phyloP scores from a whole-genome alignment of 2,329 filamentous ascomycete species.

The Pseudocercospora macadamiae region DNA sequence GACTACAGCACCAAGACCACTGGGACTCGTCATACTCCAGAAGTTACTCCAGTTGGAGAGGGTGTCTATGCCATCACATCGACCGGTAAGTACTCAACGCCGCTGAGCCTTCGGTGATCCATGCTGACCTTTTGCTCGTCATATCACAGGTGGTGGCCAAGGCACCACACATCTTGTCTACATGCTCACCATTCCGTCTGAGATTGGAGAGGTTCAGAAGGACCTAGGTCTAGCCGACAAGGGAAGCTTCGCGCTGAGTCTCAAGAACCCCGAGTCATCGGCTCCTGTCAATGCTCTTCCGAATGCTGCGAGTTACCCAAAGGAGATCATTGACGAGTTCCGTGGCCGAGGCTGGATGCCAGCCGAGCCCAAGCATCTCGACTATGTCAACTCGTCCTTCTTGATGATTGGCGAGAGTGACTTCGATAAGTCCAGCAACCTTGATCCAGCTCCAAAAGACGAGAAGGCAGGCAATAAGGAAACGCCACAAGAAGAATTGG shows the following conservation, averaged over 20 bases:
- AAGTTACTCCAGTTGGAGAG: constrained; percentile 76
- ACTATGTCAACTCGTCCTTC: constrained; percentile 75
- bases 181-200: constrained; percentile 71
- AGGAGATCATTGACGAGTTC: constrained; percentile 76
- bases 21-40: constrained; percentile 68
- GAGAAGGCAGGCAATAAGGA: constrained; percentile 60
- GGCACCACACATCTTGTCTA: constrained; percentile 73
- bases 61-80: constrained; percentile 82
- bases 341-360: constrained; percentile 73
- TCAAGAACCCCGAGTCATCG: constrained; percentile 75
- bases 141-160: constrained; percentile 60
- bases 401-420: constrained; percentile 72
- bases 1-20: constrained; percentile 77
- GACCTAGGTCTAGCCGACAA: constrained; percentile 72
- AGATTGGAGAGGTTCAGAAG: constrained; percentile 71
- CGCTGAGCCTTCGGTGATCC: too few species aligned
- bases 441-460: constrained; percentile 60
- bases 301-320: constrained; percentile 68
- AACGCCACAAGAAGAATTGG: constrained; percentile 69
- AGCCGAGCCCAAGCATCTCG: constrained; percentile 57
- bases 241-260: constrained; percentile 77
- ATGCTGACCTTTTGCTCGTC: too few species aligned
- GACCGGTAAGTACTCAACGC: too few species aligned
- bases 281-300: constrained; percentile 68
- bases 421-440: constrained; percentile 53